Evolutionary conservation across 805 yeast genomes (phyloP), one percentile per base, ranked within the genome.

Genomic region (Brettanomyces custersianus): DNA sequence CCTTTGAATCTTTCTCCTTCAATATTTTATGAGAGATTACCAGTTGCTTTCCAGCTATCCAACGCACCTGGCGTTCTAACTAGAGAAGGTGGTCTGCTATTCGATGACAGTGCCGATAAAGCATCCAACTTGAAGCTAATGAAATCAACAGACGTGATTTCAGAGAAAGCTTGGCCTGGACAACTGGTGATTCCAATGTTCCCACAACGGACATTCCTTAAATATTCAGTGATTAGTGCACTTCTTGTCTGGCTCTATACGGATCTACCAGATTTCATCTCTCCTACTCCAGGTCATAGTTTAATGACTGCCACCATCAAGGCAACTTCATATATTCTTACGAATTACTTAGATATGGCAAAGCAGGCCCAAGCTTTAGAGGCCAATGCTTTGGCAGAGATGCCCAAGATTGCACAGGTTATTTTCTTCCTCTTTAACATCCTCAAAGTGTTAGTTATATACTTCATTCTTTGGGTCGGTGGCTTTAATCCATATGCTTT

Each of bases 201-300:
- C 87, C 60, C 65, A 41, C 60, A 60, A 40, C 65, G 72, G 49
- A 47, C 58, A 20, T 60, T 63, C 40, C 43, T 53, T n/a, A 66
- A 63, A 20, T 68, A 58, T 43, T 45, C 65, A 23, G 52, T 68
- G 36, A 34, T 63, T 13, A 34, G 66, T 1, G 39, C 62, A 4
- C 60, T 84, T 47, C 35, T 70, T 8, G 59, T 62, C 13, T 92
- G 98, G 97, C 70, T 92, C 40, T 92, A 88, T 58, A 78, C 95
- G 2, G 97, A 92, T 62, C 68, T 92, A 55, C 98, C 98, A 2
- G 95, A 86, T 52, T 71, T 66, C 48, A 65, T 86, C 36, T 74
- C 88, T 24, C 96, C 96, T 33, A 90, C 97, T 4, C 97, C 97
- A 0, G 96, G 96, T 18, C 70, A 77, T 39, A 81, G 88, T 45